Base-by-base conservation (phyloP, 306 rosid species). In the Cucurbita moschata region DNA sequence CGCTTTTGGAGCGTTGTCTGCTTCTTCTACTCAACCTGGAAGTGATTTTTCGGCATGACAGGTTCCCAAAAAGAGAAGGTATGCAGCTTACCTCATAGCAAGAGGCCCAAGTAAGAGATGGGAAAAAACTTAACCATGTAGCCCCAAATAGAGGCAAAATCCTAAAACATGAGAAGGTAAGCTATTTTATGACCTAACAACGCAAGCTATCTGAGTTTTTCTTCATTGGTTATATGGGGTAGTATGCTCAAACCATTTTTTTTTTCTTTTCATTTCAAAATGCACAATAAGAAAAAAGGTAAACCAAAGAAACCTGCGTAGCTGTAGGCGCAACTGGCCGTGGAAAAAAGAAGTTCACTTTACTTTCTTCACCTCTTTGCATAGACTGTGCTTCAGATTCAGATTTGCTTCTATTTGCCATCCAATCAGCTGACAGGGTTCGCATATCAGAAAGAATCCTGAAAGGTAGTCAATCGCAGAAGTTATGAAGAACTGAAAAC, bases 361-460 rank as follows among this genome's bases (percentile, higher is more conserved):
- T 93, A 85, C 87, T 89, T 78, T 93, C 98, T 80, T 90, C 98
- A 71, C 97, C 90, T 67, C 98, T 96, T 78, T 89, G 98, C 13
- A 80, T 78, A 59, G 96, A 77, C 71, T 87, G 96, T 61, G 86
- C 78, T 76, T 91, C 97, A 69, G 94, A 83, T 72, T 93, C 98
- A 75, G 97, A 83, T 80, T 86, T 90, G 82, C 82, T 88, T 68
- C 96, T 82, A 79, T 88, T 93, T 74, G 98, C 98, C 98, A 93
- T 93, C 98, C 98, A 93, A 85, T 93, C 98, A 61, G 98, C 98
- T 75, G 98, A 90, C 83, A 93, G 94, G 67, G 97, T 93, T 83
- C 98, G 86, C 96, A 93, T 93, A 86, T 93, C 98, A 51, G 98
- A 93, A 82, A 93, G 97, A 81, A 93, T 90, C 96, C 98, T 93